Percentiles rank a stretch among this genome's conserved stretches.
These are phyloP conservation scores for Fusarium marasasianum DNA, from an alignment of 2,329 filamentous ascomycete genomes.

Conservation along the genomic window DNA sequence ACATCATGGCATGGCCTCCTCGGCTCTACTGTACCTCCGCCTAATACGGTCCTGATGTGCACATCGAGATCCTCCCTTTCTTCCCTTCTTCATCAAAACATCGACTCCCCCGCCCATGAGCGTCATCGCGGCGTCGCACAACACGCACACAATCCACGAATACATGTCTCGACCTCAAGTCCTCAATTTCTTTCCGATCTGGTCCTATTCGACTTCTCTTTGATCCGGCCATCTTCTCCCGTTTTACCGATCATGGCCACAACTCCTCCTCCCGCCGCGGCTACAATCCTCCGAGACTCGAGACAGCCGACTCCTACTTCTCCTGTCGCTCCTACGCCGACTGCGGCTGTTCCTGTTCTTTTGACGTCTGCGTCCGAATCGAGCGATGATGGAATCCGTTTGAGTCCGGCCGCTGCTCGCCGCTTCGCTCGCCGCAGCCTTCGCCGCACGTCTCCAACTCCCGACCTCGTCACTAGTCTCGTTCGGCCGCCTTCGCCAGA, in stretches of 20 bases:
- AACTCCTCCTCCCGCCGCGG: conserved; percentile 30
- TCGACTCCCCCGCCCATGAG: conserved; percentile 16
- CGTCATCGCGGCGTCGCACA: conserved; percentile 33
- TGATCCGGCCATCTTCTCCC: background rate
- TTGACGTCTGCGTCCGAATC: conserved; percentile 46
- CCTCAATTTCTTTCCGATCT: conserved; percentile 8
- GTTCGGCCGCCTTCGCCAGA: conserved; percentile 52
- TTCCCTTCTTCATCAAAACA: conserved; percentile 8
- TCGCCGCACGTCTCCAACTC: conserved; percentile 49
- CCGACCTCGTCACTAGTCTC: conserved; percentile 53
- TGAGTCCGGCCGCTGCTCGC: conserved; percentile 49
- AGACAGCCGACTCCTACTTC: conserved; percentile 25
- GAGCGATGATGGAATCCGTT: conserved; percentile 49
- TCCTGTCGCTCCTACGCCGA: conserved; percentile 2
- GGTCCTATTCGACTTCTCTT: conserved; percentile 7
- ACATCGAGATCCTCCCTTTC: conserved; percentile 34
- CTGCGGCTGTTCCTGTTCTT: conserved; percentile 6
- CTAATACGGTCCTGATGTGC: conserved; percentile 24
- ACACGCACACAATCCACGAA: conserved; percentile 12
- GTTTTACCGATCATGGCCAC: conserved; percentile 31
- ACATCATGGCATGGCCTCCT: conserved; percentile 25
- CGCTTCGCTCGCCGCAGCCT: conserved; percentile 50
- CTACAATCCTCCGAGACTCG: conserved; percentile 5
- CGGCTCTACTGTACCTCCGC: conserved; percentile 14
- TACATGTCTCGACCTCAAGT: conserved; percentile 23